Evolutionary conservation across 345 rosid species (phyloP), one percentile per base, ranked within the genome.

Genomic region (Anastatica hierochuntica): DNA sequence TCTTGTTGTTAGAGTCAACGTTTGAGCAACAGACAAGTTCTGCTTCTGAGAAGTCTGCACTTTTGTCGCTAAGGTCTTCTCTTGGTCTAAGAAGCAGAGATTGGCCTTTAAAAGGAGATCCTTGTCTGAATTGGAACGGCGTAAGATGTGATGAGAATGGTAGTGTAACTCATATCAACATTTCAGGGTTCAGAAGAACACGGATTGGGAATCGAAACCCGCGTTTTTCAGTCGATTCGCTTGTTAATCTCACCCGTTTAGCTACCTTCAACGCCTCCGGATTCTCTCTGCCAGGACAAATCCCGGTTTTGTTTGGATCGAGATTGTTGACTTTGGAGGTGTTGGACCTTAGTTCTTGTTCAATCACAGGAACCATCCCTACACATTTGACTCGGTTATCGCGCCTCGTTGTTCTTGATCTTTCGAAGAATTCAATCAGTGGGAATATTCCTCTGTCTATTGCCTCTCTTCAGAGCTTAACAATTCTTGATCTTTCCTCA

Each of bases 121-220:
- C 95, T 54, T 92, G 98, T 63, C 54, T 54, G 20, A 27, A 12
- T n/a, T 88, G 98, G 98, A 72, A 43, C 2, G 98, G 98, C 15
- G 59, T 92, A 11, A 52, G 5, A 6, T 92, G 98, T 65, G 46
- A 59, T 43, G 1, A 13, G 9, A 82, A 78, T 57, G 90, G 95
- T 8, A 79, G 82, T 48, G 94, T 92, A 43, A 52, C 37, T 44
- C 75, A 65, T 17, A 78, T 92, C 64, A 73, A 81, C 73, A 81
- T 92, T 59, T 84, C 95, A 42, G 90, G 95, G 60, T 92, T 92
- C 49, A 70, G 79, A 69, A 88, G 98, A 61, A 88, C 96, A 5
- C 73, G 94, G 57, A 0, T 74, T 62, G 96, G 98, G 41, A 53
- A 63, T 14, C 79, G 21, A 68, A 85, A 88, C 77, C 96, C 96